phyloP scores from a whole-genome alignment of 176 grass and related monocot species.

The Juncus inflexus region DNA sequence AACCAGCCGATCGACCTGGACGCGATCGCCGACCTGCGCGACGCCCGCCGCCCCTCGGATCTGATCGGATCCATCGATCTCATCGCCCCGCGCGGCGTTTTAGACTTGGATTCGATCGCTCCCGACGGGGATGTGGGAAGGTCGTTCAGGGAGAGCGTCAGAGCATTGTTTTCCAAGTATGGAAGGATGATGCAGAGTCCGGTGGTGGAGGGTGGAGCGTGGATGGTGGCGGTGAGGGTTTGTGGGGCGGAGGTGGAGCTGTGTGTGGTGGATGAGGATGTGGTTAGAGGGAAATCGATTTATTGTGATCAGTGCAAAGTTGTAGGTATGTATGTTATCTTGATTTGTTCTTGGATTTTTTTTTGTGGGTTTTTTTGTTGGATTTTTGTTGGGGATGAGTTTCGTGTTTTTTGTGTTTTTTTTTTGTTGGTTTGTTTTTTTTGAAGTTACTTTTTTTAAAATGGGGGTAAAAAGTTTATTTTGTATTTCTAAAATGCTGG shows the following conservation, averaged over 20 bases:
- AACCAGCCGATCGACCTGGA: slow-evolving; percentile 37
- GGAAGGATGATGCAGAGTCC: slow-evolving; percentile 56
- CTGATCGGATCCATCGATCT: slow-evolving; percentile 21
- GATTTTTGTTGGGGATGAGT: no score
- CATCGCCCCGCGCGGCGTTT: slow-evolving; percentile 13
- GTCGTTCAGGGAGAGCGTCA: slow-evolving; percentile 69
- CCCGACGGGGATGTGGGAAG: slow-evolving; percentile 42
- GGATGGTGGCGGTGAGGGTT: slow-evolving; percentile 58
- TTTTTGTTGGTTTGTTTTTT: slow-evolving; percentile 1
- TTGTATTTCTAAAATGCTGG: not conserved
- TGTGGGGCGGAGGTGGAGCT: slow-evolving; percentile 47
- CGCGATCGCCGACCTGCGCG: slow-evolving; percentile 16
- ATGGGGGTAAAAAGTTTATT: not conserved
- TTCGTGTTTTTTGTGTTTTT: not conserved
- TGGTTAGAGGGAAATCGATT: slow-evolving; percentile 76
- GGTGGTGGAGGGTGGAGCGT: slow-evolving; percentile 49
- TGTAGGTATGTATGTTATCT: slow-evolving; percentile 56
- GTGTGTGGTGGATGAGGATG: slow-evolving; percentile 85
- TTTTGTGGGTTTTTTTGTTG: not conserved
- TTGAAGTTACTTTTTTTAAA: not conserved
- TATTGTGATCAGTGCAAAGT: slow-evolving; percentile 99
- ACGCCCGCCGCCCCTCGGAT: slow-evolving; percentile 21
- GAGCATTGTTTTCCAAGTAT: slow-evolving; percentile 64
- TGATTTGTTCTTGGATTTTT: slow-evolving; percentile 26
- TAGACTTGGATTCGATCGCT: slow-evolving; percentile 23